phyloP scores from a whole-genome alignment of 495 filamentous ascomycete genomes.

The Hypoxylon fragiforme region DNA sequence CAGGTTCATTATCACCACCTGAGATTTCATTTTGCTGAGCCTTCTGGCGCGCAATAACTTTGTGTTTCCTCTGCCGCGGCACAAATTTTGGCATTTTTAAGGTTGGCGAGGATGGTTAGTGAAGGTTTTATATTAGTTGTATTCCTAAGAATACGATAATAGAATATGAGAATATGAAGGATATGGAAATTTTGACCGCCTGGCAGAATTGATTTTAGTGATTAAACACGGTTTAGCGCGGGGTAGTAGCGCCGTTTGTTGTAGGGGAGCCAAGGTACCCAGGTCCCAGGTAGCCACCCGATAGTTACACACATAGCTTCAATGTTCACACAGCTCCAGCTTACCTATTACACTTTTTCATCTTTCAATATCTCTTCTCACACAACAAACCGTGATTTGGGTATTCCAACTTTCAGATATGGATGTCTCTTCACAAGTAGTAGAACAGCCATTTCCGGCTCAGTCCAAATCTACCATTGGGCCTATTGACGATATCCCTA shows the following conservation, averaged over 20 bases:
- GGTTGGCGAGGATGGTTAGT: conserved; percentile 11
- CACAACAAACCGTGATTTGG: no score
- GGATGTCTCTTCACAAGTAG: conserved; percentile 24
- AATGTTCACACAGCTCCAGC: no score
- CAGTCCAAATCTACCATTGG: conserved; percentile 67
- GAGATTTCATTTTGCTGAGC: conserved; percentile 46
- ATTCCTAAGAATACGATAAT: no score
- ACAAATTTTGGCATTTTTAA: conserved; percentile 73
- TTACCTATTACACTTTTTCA: no score
- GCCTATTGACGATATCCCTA: conserved; percentile 65
- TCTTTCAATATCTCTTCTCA: no score
- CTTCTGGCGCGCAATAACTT: conserved; percentile 58
- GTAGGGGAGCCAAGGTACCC: no score
- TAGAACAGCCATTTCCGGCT: conserved; percentile 71
- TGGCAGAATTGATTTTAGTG: conserved; percentile 45
- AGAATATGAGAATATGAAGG: conserved; percentile 4
- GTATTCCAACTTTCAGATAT: no score
- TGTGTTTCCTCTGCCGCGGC: conserved; percentile 80
- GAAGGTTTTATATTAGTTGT: no score
- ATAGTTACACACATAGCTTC: no score
- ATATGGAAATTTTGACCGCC: conserved; percentile 51
- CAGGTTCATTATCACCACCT: conserved; percentile 26
- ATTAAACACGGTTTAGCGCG: conserved; percentile 29
- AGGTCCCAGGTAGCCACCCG: no score
- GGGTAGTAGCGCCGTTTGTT: conserved; percentile 14